A percentile compares a stretch with the other conserved stretches of the same genome.
Evolutionary conservation across 2,329 filamentous ascomycete species (phyloP).

Genomic region (Fusarium mexicanum): DNA sequence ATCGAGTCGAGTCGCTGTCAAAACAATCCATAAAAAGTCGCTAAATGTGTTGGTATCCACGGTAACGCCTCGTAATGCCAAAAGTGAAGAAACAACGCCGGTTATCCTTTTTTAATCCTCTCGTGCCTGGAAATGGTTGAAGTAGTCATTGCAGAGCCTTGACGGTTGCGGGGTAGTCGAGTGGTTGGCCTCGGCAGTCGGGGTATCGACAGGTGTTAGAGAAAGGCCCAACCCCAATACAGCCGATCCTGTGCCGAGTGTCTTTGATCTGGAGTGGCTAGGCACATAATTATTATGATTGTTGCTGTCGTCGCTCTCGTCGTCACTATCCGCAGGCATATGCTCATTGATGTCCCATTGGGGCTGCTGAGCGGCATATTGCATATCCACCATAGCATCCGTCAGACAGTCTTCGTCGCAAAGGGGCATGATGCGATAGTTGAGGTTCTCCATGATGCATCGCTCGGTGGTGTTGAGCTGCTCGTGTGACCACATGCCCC

Average conservation of each 20-base stretch:
- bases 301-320: slow-evolving; percentile 39
- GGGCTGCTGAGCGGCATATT: slow-evolving; percentile 59
- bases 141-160: slow-evolving; percentile 37
- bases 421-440: slow-evolving; percentile 70
- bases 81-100: slow-evolving; percentile 34
- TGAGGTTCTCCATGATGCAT: slow-evolving; percentile 70
- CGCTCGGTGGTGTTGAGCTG: slow-evolving; percentile 73
- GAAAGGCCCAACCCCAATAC: slow-evolving; percentile 39
- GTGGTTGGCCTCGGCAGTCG: slow-evolving; percentile 23
- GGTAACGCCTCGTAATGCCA: slow-evolving; percentile 35
- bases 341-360: slow-evolving; percentile 42
- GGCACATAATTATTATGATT: slow-evolving; percentile 41
- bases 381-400: slow-evolving; percentile 71
- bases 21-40: slow-evolving; percentile 29
- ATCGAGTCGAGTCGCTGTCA: slow-evolving; percentile 34
- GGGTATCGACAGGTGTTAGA: slow-evolving; percentile 42
- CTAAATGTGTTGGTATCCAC: slow-evolving; percentile 36
- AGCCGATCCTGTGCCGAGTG: slow-evolving; percentile 40
- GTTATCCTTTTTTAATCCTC: slow-evolving; percentile 24
- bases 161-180: slow-evolving; percentile 34
- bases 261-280: slow-evolving; percentile 50
- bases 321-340: slow-evolving; percentile 45
- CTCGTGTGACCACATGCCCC: slow-evolving; percentile 64
- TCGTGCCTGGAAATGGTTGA: slow-evolving; percentile 37
- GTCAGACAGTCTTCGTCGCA: slow-evolving; percentile 65